These are phyloP conservation scores for Berkeleyomyces basicola DNA, from an alignment of 2,329 filamentous ascomycete genomes.

Conservation along the genomic window DNA sequence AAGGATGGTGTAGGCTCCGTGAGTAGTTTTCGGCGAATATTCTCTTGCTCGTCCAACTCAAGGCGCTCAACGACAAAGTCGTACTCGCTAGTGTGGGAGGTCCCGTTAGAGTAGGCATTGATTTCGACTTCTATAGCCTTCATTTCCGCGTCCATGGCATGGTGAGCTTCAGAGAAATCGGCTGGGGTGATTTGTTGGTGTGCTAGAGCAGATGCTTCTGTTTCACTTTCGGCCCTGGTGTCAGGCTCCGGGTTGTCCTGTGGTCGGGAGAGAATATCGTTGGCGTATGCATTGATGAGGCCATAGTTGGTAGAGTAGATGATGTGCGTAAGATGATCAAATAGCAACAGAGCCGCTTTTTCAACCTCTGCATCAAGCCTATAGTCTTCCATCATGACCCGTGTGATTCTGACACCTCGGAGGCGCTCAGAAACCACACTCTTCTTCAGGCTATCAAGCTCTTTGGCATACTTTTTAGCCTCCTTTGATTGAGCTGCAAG, in stretches of 20 bases:
- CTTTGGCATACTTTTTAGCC: not conserved
- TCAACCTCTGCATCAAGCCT: slow-evolving; percentile 22
- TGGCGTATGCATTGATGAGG: not conserved
- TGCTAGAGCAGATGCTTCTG: not conserved
- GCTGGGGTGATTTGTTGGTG: not conserved
- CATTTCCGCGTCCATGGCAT: slow-evolving; percentile 18
- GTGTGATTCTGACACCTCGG: not conserved
- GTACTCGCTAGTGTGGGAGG: not conserved
- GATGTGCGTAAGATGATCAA: not conserved
- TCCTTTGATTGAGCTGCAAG: not conserved
- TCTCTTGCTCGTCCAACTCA: not conserved
- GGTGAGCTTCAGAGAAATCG: not conserved
- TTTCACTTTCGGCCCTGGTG: not conserved
- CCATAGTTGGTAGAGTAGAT: slow-evolving; percentile 23
- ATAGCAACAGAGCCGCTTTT: slow-evolving; percentile 21
- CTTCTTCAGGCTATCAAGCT: not conserved
- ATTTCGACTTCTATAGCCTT: slow-evolving; percentile 1
- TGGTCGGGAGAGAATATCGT: not conserved
- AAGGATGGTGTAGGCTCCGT: not conserved
- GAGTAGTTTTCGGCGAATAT: not conserved
- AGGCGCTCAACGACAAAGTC: slow-evolving; percentile 1
- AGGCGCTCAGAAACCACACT: not conserved
- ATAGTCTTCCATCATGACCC: slow-evolving; percentile 9
- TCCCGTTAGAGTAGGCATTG: not conserved
- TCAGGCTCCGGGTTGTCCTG: not conserved